Evolutionary conservation across 2,329 filamentous ascomycete genomes (phyloP).

Genomic region (Knufia petricola): DNA sequence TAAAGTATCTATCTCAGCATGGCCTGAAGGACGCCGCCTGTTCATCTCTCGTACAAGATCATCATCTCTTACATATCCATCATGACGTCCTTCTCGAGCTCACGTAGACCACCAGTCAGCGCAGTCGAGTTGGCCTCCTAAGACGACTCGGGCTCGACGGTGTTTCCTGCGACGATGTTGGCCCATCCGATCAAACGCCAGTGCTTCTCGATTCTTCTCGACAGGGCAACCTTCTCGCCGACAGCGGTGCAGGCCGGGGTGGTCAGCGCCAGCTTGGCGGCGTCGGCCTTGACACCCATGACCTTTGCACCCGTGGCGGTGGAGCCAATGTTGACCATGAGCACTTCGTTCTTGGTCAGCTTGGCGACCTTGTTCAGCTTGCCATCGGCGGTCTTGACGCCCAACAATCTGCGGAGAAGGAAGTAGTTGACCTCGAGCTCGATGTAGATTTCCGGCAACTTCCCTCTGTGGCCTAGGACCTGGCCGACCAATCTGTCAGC

Average conservation of each 20-base stretch:
- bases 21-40: no score
- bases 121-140: slow-evolving; percentile 6
- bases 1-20: no score
- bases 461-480: slow-evolving; percentile 88
- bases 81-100: not conserved
- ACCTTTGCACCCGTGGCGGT: slow-evolving; percentile 97
- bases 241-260: slow-evolving; percentile 93
- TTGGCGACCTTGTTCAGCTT: slow-evolving; percentile 99
- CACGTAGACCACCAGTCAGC: not conserved
- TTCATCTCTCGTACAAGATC: no score
- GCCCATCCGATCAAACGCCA: slow-evolving; percentile 94
- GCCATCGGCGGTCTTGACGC: slow-evolving; percentile 94
- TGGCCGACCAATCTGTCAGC: slow-evolving; percentile 97
- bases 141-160: slow-evolving; percentile 32
- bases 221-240: slow-evolving; percentile 94
- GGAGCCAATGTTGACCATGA: slow-evolving; percentile 99
- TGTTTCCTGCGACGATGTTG: slow-evolving; percentile 55
- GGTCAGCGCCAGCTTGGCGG: slow-evolving; percentile 85
- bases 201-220: slow-evolving; percentile 96
- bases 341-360: slow-evolving; percentile 93
- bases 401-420: slow-evolving; percentile 82
- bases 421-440: slow-evolving; percentile 99
- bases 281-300: slow-evolving; percentile 92
- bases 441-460: slow-evolving; percentile 91
- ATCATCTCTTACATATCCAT: no score